Evolutionary conservation across 2,329 filamentous ascomycete genomes (phyloP).

Genomic region (Penicillium frequentans): DNA sequence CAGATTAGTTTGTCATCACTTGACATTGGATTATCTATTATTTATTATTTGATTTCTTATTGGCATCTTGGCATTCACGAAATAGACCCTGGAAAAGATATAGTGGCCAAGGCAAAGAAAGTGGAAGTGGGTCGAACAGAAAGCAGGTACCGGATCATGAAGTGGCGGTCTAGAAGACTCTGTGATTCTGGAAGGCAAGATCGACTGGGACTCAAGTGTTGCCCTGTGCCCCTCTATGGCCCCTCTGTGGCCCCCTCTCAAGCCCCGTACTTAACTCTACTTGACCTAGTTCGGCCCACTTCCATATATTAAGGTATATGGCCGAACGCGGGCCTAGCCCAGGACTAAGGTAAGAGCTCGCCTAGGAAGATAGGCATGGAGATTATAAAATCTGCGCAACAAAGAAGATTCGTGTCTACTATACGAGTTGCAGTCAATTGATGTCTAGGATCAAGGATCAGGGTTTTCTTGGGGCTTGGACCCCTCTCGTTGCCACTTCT

Average conservation of each 20-base stretch:
- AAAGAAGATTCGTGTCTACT: neutral
- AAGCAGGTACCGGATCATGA: neutral
- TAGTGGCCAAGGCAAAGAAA: neutral
- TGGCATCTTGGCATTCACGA: neutral
- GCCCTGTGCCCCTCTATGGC: neutral
- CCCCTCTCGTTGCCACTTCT: neutral
- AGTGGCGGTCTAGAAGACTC: neutral
- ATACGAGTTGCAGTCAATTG: neutral
- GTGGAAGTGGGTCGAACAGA: neutral
- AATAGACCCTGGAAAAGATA: too few species aligned
- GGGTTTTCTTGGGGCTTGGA: neutral
- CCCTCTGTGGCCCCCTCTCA: neutral
- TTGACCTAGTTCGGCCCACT: neutral
- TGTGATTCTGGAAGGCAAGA: conserved; percentile 10
- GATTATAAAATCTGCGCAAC: neutral
- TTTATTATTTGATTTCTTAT: neutral
- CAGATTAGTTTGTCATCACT: conserved; percentile 1
- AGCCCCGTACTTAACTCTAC: neutral
- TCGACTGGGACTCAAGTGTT: neutral
- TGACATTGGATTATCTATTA: neutral
- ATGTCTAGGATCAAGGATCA: neutral
- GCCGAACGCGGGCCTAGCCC: neutral
- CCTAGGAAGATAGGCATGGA: neutral
- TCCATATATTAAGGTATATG: neutral
- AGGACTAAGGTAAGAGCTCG: neutral